Evolutionary conservation across 257 asterid genomes (phyloP), one percentile per base, ranked within the genome.

Genomic region (Handroanthus guayacan): DNA sequence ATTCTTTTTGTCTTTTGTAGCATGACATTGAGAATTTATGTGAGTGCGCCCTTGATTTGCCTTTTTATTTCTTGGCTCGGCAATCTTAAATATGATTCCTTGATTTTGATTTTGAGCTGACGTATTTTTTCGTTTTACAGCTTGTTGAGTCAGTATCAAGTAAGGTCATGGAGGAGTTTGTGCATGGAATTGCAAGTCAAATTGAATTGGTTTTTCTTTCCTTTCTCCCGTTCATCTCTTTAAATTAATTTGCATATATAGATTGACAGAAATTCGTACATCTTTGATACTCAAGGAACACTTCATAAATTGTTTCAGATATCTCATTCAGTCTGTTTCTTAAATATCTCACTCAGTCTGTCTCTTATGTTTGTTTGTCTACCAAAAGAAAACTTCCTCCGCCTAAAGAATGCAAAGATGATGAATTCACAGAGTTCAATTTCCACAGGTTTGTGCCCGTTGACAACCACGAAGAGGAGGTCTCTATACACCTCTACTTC

Each of bases 121-220:
- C 36, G 45, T 37, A 12, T 17, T 78, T 74, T 85, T 56, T 76
- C 1, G 67, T 75, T 72, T 61, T 72, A 51, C 89, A 93, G 97
- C 92, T 93, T 66, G 83, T 93, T 73, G 98, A 93, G 81, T 91
- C 97, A 0, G 93, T 93, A 25, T 81, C 91, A 75, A 89, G 86
- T 72, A 93, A 91, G 88, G 88, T 91, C 51, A 92, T 88, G 63
- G 90, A 91, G 84, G 97, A 91, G 88, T 88, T 91, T 81, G 98
- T 91, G 80, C 84, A 87, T 69, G 92, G 89, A 5, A 82, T 93
- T 48, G 85, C 88, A 65, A 82, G 83, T 83, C 96, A 91, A 83
- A 68, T 72, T 66, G 90, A 88, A 69, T 79, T 54, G 90, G 98
- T 93, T 8, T 10, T 67, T 63, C 14, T 48, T 10, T 12, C 18